A percentile compares a stretch with the other conserved stretches of the same genome.
These are phyloP conservation scores for Cryptosporidium andersoni DNA, from an alignment of 169 alveolate species.

Conservation along the genomic window DNA sequence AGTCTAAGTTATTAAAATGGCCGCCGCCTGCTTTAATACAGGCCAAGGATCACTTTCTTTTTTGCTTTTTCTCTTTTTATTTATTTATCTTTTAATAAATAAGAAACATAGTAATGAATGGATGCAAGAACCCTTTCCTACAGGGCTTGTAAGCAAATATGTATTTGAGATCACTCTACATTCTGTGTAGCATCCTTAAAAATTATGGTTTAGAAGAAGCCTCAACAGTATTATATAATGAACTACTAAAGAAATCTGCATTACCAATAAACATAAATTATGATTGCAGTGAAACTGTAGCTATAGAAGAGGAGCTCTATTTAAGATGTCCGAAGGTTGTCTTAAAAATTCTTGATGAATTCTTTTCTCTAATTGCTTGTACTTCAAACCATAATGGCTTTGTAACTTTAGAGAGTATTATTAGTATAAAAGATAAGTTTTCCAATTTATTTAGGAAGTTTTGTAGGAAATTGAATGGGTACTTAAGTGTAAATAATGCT, in stretches of 20 bases:
- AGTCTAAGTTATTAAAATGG: no score
- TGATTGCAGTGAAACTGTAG: conserved; percentile 35
- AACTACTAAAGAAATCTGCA: background rate
- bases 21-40: no score
- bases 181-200: conserved; percentile 17
- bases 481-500: background rate
- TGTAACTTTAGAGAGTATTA: conserved; percentile 19
- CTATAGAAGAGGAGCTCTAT: conserved; percentile 22
- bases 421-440: conserved; percentile 20
- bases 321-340: background rate
- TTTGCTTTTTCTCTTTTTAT: no score
- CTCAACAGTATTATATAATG: conserved; percentile 33
- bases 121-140: no score
- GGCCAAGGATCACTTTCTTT: no score
- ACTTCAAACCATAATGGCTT: conserved; percentile 5
- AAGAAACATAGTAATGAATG: no score
- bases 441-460: background rate
- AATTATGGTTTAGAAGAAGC: conserved; percentile 51
- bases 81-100: no score
- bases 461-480: background rate
- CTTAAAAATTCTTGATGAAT: background rate
- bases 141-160: no score
- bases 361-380: conserved; percentile 16
- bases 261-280: conserved; percentile 21
- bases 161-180: background rate